Base-by-base conservation (phyloP, 2,329 filamentous ascomycete genomes). In the Neonectria ditissima region DNA sequence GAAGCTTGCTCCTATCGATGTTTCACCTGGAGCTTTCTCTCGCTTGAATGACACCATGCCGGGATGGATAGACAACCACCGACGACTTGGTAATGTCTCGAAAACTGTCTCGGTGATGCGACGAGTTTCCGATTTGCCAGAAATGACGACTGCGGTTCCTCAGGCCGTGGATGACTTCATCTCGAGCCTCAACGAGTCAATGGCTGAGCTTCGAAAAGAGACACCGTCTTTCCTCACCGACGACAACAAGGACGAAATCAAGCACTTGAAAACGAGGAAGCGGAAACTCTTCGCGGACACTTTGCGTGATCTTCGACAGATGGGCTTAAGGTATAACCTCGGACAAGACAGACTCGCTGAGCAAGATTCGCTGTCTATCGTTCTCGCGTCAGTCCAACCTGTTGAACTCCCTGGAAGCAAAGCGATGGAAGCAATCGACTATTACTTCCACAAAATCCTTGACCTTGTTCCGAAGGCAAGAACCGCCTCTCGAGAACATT, bases 241-340 rank as follows among this genome's bases (percentile, higher is more conserved):
- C 26, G 94, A 97, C 45, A 97, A 96, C 77, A 95, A 94, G 75
- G 86, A 90, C 11, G 78, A 86, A 16, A 88, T 97, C 65, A 94
- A 97, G 78, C 93, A 97, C 76, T 87, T 98, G 69, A 98, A 97
- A 82, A 89, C 89, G 3, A 88, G 93, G 72, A 99, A 99, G 80
- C 89, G 93, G 45, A 94, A 94, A 71, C 86, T 98, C 14, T 96
- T 97, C 72, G 92, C 93, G 1, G 95, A 98, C 70, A 94, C 92
- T 0, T 81, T 99, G 67, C 94, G 92, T 73, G 88, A 90, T 22
- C 82, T 97, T 28, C 89, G 93, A 37, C 87, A 91, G 61, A 98
- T 99, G 95, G 96, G 96, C 4, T 87, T 99, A 71, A 91, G 91
- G 71, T 89, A 90, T 55, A 97, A 97, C 74, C 83, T 97, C 16